A percentile compares a stretch with the other conserved stretches of the same genome.
phyloP scores from a whole-genome alignment of 352 stramenopile genomes.

The Globisporangium radiosum region DNA sequence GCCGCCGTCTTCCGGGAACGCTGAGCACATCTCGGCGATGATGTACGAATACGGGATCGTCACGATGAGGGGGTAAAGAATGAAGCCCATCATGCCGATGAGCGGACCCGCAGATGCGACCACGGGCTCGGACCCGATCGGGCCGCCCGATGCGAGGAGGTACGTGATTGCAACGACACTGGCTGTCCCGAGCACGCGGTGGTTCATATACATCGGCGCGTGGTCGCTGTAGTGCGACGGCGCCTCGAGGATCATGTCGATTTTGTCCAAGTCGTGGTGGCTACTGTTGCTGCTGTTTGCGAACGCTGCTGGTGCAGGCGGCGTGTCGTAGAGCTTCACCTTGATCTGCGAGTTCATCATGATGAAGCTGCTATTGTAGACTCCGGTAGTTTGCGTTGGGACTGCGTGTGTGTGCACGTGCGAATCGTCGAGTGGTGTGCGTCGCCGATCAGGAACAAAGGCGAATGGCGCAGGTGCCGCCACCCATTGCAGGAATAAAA shows the following conservation, averaged over 20 bases:
- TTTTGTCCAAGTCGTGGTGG: constrained; percentile 11
- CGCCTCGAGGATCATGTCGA: constrained; percentile 19
- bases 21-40: constrained; percentile 55
- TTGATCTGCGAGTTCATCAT: background rate
- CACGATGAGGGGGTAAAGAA: constrained; percentile 60
- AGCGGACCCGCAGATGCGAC: constrained; percentile 48
- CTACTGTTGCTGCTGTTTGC: background rate
- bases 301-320: background rate
- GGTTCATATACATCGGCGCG: constrained; percentile 8
- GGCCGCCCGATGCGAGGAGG: constrained; percentile 37
- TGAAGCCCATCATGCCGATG: constrained; percentile 36
- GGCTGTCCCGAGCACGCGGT: constrained; percentile 22
- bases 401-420: background rate
- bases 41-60: constrained; percentile 53
- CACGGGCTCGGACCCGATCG: constrained; percentile 50
- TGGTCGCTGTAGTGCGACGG: constrained; percentile 2
- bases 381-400: background rate
- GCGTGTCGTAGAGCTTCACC: background rate
- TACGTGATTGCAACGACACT: constrained; percentile 45
- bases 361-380: background rate
- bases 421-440: background rate
- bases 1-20: constrained; percentile 69
- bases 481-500: background rate
- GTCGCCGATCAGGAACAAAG: background rate
- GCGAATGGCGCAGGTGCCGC: background rate